Percentiles rank a stretch among this genome's conserved stretches.
Evolutionary conservation across 768 basidiomycete genomes (phyloP).

Genomic region (Pleurotus djamor): DNA sequence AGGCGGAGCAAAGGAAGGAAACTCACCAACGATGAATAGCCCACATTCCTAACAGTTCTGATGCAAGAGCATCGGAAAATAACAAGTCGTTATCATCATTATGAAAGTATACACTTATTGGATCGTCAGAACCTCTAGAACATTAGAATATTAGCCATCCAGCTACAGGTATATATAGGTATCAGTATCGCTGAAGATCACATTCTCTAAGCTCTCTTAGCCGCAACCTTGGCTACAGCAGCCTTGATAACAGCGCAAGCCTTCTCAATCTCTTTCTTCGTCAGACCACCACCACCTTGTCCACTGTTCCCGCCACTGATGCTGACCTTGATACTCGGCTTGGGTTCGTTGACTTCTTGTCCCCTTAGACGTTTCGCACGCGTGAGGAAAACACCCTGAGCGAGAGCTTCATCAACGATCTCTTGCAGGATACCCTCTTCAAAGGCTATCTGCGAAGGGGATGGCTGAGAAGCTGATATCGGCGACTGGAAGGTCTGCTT

Average conservation of each 20-base stretch:
- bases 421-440: conserved; percentile 90
- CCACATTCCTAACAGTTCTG: too few relatives aligned
- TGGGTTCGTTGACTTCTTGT: conserved; percentile 80
- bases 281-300: conserved; percentile 49
- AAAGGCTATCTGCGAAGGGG: conserved; percentile 47
- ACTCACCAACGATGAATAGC: too few relatives aligned
- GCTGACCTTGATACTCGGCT: conserved; percentile 85
- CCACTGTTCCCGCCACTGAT: conserved; percentile 35
- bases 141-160: too few relatives aligned
- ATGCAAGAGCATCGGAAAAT: too few relatives aligned
- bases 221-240: conserved; percentile 72
- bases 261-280: conserved; percentile 91
- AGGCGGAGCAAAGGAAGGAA: too few relatives aligned
- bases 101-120: background rate
- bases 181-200: background rate
- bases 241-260: conserved; percentile 72
- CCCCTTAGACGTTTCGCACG: conserved; percentile 78
- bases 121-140: background rate
- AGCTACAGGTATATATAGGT: too few relatives aligned
- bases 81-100: background rate
- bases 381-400: conserved; percentile 84
- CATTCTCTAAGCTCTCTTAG: conserved; percentile 45
- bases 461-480: conserved; percentile 41
- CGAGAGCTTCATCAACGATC: conserved; percentile 83
- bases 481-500: conserved; percentile 52